phyloP scores from a whole-genome alignment of 495 filamentous ascomycete genomes.

The Neurospora cerealis region DNA sequence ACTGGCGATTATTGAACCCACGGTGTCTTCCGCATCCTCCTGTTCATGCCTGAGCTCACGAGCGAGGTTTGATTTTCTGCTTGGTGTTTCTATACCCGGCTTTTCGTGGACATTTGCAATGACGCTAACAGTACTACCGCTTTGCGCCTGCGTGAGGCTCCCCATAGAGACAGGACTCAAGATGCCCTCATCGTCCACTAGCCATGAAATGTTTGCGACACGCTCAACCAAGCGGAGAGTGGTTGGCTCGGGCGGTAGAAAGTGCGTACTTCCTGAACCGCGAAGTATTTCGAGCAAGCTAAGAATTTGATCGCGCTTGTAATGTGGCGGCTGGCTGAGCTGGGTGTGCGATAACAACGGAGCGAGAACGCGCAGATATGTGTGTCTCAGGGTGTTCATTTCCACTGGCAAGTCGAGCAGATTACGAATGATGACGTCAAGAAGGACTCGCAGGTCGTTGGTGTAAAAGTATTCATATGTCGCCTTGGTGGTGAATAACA shows the following conservation, averaged over 20 bases:
- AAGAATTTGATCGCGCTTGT: slow-evolving; percentile 82
- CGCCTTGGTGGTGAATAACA: slow-evolving; percentile 81
- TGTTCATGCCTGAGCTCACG: slow-evolving; percentile 5
- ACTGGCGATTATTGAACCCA: background rate
- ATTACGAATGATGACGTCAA: slow-evolving; percentile 95
- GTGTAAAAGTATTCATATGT: slow-evolving; percentile 98
- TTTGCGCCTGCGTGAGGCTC: slow-evolving; percentile 36
- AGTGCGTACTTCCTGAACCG: slow-evolving; percentile 58
- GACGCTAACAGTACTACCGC: slow-evolving; percentile 54
- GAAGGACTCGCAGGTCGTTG: slow-evolving; percentile 87
- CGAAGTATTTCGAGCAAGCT: slow-evolving; percentile 61
- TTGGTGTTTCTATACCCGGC: slow-evolving; percentile 77
- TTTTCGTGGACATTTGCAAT: slow-evolving; percentile 70
- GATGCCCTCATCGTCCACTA: slow-evolving; percentile 41
- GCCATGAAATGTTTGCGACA: slow-evolving; percentile 76
- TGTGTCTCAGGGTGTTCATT: slow-evolving; percentile 72
- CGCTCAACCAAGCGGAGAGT: slow-evolving; percentile 75
- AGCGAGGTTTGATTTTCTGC: slow-evolving; percentile 39
- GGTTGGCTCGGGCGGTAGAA: slow-evolving; percentile 83
- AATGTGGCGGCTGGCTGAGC: slow-evolving; percentile 70
- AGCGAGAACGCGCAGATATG: slow-evolving; percentile 93
- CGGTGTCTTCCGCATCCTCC: slow-evolving; percentile 3
- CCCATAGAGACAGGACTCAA: slow-evolving; percentile 31
- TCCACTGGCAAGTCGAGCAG: slow-evolving; percentile 84
- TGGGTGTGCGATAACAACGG: slow-evolving; percentile 88